Evolutionary conservation across 306 rosid genomes (phyloP).

Genomic region (Cicer cuneatum): DNA sequence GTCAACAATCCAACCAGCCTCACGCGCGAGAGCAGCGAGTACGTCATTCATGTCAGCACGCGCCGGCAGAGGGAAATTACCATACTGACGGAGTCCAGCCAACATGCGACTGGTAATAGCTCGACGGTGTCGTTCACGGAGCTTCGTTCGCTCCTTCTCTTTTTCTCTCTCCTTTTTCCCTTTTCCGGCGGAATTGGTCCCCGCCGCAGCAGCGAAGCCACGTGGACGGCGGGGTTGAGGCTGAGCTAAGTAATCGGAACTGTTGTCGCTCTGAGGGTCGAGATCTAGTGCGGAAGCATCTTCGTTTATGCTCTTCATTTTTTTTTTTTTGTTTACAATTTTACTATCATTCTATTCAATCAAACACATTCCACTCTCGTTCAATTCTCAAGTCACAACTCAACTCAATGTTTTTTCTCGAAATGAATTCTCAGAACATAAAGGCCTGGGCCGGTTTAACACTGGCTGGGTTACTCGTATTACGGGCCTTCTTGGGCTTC

Average conservation of each 20-base stretch:
- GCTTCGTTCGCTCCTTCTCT: slow-evolving; percentile 97
- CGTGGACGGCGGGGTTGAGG: slow-evolving; percentile 88
- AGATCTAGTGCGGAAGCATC: slow-evolving; percentile 62
- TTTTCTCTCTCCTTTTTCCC: slow-evolving; percentile 90
- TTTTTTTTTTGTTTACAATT: neutral
- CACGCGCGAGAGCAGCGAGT: slow-evolving; percentile 97
- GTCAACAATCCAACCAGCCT: slow-evolving; percentile 96
- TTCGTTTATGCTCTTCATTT: slow-evolving; percentile 57
- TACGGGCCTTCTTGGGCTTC: neutral
- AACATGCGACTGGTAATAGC: slow-evolving; percentile 97
- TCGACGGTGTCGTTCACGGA: slow-evolving; percentile 97
- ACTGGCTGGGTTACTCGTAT: neutral
- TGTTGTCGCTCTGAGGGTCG: slow-evolving; percentile 72
- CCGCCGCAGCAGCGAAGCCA: slow-evolving; percentile 73
- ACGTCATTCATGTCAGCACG: slow-evolving; percentile 99
- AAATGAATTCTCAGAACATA: too few species aligned
- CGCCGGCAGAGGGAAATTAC: slow-evolving; percentile 93
- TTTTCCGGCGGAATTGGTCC: slow-evolving; percentile 51
- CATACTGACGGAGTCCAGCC: slow-evolving; percentile 95
- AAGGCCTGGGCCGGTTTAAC: too few species aligned
- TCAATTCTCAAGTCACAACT: neutral
- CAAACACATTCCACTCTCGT: neutral
- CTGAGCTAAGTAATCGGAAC: slow-evolving; percentile 66
- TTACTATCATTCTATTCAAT: neutral
- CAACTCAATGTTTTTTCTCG: neutral